These are phyloP conservation scores for Kuraishia cidri DNA, from an alignment of 805 yeast species.

Conservation along the genomic window DNA sequence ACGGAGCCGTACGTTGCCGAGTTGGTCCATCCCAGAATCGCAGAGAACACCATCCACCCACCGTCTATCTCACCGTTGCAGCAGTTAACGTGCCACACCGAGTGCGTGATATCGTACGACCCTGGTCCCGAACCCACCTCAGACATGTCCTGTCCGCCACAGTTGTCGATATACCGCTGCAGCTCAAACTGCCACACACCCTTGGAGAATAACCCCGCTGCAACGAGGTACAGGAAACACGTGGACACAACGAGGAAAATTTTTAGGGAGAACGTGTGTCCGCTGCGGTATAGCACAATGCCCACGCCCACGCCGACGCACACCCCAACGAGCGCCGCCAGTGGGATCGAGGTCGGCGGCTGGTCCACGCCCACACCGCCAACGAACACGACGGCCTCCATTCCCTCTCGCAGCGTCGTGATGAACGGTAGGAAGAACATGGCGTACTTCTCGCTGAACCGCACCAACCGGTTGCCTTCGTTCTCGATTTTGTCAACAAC, in stretches of 20 bases:
- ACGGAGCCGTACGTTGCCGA: constrained; percentile 39
- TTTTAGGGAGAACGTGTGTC: constrained; percentile 32
- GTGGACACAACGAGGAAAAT: constrained; percentile 31
- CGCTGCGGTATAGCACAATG: constrained; percentile 27
- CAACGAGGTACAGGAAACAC: constrained; percentile 32
- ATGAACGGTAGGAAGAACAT: constrained; percentile 86
- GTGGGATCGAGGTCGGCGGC: constrained; percentile 23
- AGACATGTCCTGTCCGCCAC: constrained; percentile 35
- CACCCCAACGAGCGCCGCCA: constrained; percentile 22
- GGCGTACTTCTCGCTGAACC: constrained; percentile 46
- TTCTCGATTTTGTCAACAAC: neutral
- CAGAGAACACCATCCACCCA: constrained; percentile 37
- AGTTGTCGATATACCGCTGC: constrained; percentile 27
- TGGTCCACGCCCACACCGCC: constrained; percentile 82
- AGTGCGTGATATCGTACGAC: constrained; percentile 31
- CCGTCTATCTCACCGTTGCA: constrained; percentile 40
- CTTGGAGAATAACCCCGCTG: constrained; percentile 34
- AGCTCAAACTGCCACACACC: constrained; percentile 39
- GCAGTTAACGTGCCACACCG: constrained; percentile 42
- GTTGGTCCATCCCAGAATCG: constrained; percentile 38
- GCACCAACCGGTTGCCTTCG: neutral
- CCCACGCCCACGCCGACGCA: constrained; percentile 27
- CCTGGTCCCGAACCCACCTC: constrained; percentile 43
- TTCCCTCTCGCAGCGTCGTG: constrained; percentile 92
- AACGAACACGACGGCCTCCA: constrained; percentile 92